Evolutionary conservation across 441 rosid species (phyloP), one percentile per base, ranked within the genome.

Genomic region (Iberis amara): DNA sequence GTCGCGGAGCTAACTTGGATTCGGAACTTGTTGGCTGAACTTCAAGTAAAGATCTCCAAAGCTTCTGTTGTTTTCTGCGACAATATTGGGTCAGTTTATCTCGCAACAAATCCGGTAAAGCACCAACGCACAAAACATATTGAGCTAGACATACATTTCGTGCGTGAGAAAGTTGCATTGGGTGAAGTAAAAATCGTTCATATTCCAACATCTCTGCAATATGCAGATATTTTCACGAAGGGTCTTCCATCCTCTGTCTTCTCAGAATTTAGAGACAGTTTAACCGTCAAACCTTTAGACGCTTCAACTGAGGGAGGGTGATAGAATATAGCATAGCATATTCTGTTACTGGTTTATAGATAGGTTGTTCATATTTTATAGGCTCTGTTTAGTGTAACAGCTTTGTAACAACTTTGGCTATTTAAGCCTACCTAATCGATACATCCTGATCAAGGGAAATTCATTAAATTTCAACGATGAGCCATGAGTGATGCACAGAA

Each of bases 41-140:
- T 47, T 0, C 37, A 47, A 3, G 11, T 11, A 0, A 38, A 38
- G 0, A 14, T 47, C 0, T 0, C 10, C 0, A 0, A 0, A 0
- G 39, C 4, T 0, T 47, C 39, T 0, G 7, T 36, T 1, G 39
- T 36, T 1, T 36, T n/a, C 11, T 36, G 39, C 2, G 39, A 36
- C 13, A 36, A 36, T 14, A 36, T 11, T 2, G 2, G 39, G 7
- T 36, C 14, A 0, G 39, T 36, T 4, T 46, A 46, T 0, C 7
- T 46, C 0, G 27, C 51, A 0, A 27, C 11, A 0, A 46, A 46
- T 5, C 51, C 27, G 0, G 38, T 31, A 0, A 4, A 47, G 0
- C 52, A 47, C 5, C 27, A 47, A 1, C 4, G 39, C 0, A 47
- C 52, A 0, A 47, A 31, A 1, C 39, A 47, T 1, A 28, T 47